These are phyloP conservation scores for Backusella australiensis DNA, from an alignment of 192 early-diverging fungal species.

Conservation along the genomic window DNA sequence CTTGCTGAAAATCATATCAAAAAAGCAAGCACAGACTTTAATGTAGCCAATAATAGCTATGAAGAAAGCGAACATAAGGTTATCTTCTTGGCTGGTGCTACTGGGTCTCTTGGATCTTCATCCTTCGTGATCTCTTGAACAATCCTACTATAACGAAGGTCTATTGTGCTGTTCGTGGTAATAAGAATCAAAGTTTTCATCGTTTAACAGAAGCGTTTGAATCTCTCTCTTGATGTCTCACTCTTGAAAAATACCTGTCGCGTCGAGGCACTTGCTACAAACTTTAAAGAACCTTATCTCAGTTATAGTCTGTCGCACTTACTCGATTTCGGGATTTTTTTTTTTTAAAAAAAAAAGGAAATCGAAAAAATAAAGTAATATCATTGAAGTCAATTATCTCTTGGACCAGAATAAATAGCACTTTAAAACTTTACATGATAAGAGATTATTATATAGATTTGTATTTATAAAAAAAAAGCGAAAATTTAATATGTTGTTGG, in stretches of 20 bases:
- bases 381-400: no score
- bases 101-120: conserved; percentile 33
- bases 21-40: conserved; percentile 5
- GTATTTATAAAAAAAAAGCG: no score
- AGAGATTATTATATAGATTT: no score
- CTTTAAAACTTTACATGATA: no score
- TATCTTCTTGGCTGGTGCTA: conserved; percentile 34
- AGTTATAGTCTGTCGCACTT: conserved; percentile 6
- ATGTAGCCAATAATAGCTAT: neutral
- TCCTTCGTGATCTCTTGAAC: conserved; percentile 19
- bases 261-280: conserved; percentile 1
- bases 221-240: conserved; percentile 12
- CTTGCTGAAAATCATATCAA: conserved; percentile 14
- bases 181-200: neutral
- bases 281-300: conserved; percentile 18
- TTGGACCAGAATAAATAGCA: no score
- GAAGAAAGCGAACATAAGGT: conserved; percentile 6
- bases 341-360: neutral
- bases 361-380: conserved; percentile 11
- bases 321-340: neutral
- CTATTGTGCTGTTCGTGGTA: conserved; percentile 27
- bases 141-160: conserved; percentile 19
- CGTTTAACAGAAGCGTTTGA: conserved; percentile 19
- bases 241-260: neutral
- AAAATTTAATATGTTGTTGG: no score